A percentile compares a stretch with the other conserved stretches of the same genome.
phyloP scores from a whole-genome alignment of 768 basidiomycete genomes.

The Exidia glandulosa region DNA sequence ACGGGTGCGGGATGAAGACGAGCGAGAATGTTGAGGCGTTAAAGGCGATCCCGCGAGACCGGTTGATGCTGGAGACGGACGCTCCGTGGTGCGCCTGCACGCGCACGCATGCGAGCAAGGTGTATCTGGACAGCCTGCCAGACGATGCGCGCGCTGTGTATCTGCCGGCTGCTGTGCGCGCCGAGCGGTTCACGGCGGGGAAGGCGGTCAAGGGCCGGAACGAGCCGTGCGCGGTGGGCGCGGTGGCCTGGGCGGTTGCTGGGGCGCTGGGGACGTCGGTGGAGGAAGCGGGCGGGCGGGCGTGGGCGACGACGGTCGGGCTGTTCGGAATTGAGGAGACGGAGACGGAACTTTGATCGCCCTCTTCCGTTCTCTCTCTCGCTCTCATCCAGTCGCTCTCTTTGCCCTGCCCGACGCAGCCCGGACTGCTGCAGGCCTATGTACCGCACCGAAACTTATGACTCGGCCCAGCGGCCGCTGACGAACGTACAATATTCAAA shows the following conservation, averaged over 20 bases:
- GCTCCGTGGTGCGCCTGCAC: constrained; percentile 68
- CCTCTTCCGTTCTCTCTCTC: too few relatives aligned
- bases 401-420: too few relatives aligned
- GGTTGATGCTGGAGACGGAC: constrained; percentile 70
- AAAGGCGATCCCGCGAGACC: constrained; percentile 44
- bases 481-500: constrained; percentile 7
- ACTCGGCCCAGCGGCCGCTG: constrained; percentile 9
- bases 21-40: constrained; percentile 47
- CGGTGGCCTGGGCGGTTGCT: constrained; percentile 63
- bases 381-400: too few relatives aligned
- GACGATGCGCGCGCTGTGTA: constrained; percentile 34
- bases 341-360: too few relatives aligned
- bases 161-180: constrained; percentile 39
- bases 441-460: too few relatives aligned
- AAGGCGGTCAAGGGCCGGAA: constrained; percentile 67
- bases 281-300: constrained; percentile 43
- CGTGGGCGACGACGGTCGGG: constrained; percentile 52
- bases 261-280: constrained; percentile 34
- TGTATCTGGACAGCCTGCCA: constrained; percentile 38
- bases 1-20: constrained; percentile 72
- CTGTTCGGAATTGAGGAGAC: constrained; percentile 44
- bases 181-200: constrained; percentile 47
- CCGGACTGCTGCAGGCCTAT: too few relatives aligned
- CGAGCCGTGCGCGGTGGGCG: constrained; percentile 55
- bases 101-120: constrained; percentile 50